phyloP scores from a whole-genome alignment of 2,329 filamentous ascomycete genomes.

The Cladosporium sp. region DNA sequence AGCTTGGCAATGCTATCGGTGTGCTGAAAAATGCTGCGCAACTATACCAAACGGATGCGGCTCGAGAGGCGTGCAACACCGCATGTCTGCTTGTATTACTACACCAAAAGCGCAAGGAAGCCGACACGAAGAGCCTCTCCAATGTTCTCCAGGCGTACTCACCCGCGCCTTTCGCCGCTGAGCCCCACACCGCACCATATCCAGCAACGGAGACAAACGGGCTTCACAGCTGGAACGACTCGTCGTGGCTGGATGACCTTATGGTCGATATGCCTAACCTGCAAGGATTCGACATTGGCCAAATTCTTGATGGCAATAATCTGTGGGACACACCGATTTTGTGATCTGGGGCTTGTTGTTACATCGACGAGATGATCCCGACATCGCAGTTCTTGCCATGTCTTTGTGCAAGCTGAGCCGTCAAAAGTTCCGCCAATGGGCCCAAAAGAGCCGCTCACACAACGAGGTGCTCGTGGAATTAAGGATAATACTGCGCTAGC shows the following conservation, averaged over 20 bases:
- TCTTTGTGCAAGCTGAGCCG: not conserved
- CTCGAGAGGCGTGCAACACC: conserved; percentile 54
- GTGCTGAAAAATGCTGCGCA: conserved; percentile 23
- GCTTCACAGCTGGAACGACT: conserved; percentile 19
- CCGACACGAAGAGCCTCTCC: conserved; percentile 40
- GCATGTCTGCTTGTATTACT: conserved; percentile 54
- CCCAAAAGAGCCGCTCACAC: not conserved
- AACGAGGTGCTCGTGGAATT: not conserved
- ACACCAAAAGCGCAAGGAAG: conserved; percentile 53
- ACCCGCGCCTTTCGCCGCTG: conserved; percentile 4
- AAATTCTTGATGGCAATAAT: conserved; percentile 16
- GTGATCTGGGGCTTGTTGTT: not conserved
- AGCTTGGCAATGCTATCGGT: conserved; percentile 52
- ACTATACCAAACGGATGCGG: conserved; percentile 27
- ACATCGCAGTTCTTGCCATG: too few relatives aligned
- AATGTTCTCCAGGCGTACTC: conserved; percentile 21
- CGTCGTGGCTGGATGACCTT: conserved; percentile 17
- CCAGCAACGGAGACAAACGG: conserved; percentile 5
- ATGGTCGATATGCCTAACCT: conserved; percentile 20
- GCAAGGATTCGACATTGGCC: conserved; percentile 19
- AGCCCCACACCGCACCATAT: not conserved
- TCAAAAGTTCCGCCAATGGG: not conserved
- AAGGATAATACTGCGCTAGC: not conserved
- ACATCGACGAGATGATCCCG: not conserved
- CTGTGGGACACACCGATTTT: conserved; percentile 14